These are phyloP conservation scores for Vicia villosa DNA, from an alignment of 306 rosid genomes.

Conservation along the genomic window DNA sequence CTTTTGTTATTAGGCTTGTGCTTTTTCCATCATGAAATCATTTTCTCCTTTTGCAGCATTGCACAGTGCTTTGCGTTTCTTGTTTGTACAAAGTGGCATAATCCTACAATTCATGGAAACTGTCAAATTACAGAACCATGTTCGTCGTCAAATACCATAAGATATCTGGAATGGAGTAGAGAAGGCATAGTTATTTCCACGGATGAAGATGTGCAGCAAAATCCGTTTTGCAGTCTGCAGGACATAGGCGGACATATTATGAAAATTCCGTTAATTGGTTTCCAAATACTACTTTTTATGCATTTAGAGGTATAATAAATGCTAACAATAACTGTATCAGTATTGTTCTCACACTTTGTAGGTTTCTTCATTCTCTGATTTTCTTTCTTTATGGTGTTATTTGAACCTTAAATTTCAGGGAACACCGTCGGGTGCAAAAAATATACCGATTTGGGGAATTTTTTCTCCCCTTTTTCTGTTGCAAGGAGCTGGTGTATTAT, in stretches of 20 bases:
- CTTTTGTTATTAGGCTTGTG: constrained; percentile 17
- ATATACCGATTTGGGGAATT: constrained; percentile 51
- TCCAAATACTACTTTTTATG: constrained; percentile 81
- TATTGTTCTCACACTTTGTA: constrained; percentile 15
- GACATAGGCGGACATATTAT: constrained; percentile 90
- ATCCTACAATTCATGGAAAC: constrained; percentile 80
- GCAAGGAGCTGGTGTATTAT: constrained; percentile 86
- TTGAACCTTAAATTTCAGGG: constrained; percentile 53
- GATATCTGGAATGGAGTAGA: constrained; percentile 72
- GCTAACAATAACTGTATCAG: constrained; percentile 1
- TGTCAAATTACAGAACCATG: constrained; percentile 61
- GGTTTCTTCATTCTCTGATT: constrained; percentile 29
- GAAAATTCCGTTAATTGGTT: constrained; percentile 77
- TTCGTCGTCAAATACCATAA: constrained; percentile 57
- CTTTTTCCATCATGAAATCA: constrained; percentile 30
- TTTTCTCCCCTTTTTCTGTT: constrained; percentile 73
- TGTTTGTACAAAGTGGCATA: constrained; percentile 96
- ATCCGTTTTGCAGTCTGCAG: constrained; percentile 65
- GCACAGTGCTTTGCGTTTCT: constrained; percentile 98
- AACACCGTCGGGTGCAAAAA: constrained; percentile 54
- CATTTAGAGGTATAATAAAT: constrained; percentile 66
- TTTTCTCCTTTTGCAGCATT: constrained; percentile 61
- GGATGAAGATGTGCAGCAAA: constrained; percentile 60
- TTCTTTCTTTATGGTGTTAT: constrained; percentile 13
- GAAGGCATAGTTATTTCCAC: constrained; percentile 72